phyloP scores from a whole-genome alignment of 2,329 filamentous ascomycete species.

The Colletotrichum viniferum region DNA sequence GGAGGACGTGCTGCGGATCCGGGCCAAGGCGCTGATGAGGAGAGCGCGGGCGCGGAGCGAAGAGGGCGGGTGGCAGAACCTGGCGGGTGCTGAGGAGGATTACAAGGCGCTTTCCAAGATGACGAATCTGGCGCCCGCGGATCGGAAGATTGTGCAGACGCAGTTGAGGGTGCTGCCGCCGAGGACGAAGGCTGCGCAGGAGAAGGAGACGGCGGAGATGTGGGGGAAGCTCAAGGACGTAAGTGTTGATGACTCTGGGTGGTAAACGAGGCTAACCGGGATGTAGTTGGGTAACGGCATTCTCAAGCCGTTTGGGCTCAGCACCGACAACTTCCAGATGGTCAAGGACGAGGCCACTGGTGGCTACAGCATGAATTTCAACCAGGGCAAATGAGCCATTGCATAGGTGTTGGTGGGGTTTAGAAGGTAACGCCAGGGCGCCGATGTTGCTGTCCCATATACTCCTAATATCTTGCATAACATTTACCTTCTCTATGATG shows the following conservation, averaged over 20 bases:
- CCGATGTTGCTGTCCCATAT: rapidly evolving
- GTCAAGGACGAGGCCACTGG: constrained; percentile 87
- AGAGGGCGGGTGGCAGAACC: constrained; percentile 76
- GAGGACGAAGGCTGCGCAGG: constrained; percentile 76
- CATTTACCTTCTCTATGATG: rapidly evolving
- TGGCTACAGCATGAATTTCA: constrained; percentile 93
- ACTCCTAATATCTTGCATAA: neutral
- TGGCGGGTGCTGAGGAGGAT: constrained; percentile 80
- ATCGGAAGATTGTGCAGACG: constrained; percentile 69
- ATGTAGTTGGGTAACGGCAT: constrained; percentile 82
- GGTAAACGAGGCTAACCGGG: constrained; percentile 8
- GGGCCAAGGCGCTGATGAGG: constrained; percentile 81
- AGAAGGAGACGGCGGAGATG: constrained; percentile 93
- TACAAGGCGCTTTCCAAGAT: constrained; percentile 71
- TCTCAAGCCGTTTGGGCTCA: constrained; percentile 90
- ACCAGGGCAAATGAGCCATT: constrained; percentile 37
- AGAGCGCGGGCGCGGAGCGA: constrained; percentile 76
- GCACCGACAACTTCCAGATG: constrained; percentile 94
- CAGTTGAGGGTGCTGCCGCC: constrained; percentile 71
- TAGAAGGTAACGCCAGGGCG: neutral
- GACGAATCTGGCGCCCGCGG: constrained; percentile 65
- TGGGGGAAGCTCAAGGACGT: constrained; percentile 92
- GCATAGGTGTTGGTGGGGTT: neutral
- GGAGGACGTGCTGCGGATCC: constrained; percentile 76
- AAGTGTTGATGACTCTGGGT: constrained; percentile 32